Conservation (phyloP, 352 stramenopile genomes). For the Peronosclerospora sorghi region DNA sequence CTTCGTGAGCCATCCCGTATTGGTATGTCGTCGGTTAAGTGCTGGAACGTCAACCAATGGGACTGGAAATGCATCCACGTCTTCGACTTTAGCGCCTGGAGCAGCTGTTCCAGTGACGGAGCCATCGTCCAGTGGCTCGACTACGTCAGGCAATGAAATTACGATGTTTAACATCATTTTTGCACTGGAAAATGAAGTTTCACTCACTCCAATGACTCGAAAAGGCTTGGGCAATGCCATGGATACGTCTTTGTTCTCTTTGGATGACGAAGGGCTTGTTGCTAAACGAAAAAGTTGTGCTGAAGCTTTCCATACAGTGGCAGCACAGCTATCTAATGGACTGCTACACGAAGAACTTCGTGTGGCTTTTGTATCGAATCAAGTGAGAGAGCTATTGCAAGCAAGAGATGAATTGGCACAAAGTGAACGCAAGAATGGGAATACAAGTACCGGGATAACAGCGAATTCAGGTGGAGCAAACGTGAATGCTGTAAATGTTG, state of each 20-base stretch:
- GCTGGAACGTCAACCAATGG: slow-evolving; percentile 8
- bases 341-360: slow-evolving; percentile 77
- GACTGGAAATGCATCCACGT: neutral
- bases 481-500: neutral
- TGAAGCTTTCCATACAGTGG: slow-evolving; percentile 49
- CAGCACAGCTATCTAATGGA: slow-evolving; percentile 65
- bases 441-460: neutral
- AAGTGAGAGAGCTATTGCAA: slow-evolving; percentile 70
- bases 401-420: slow-evolving; percentile 70
- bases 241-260: slow-evolving; percentile 11
- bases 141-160: slow-evolving; percentile 36
- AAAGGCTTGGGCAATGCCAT: slow-evolving; percentile 1
- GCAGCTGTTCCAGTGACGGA: slow-evolving; percentile 10
- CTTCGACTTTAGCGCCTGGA: slow-evolving; percentile 3
- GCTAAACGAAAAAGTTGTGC: slow-evolving; percentile 29
- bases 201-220: slow-evolving; percentile 4
- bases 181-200: slow-evolving; percentile 43
- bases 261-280: slow-evolving; percentile 22
- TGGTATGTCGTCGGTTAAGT: slow-evolving; percentile 36
- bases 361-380: slow-evolving; percentile 61
- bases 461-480: neutral
- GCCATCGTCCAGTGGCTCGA: slow-evolving; percentile 6
- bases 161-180: slow-evolving; percentile 88
- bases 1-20: slow-evolving; percentile 79
- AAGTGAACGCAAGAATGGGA: slow-evolving; percentile 30